These are phyloP conservation scores for Phytophthora capsici DNA, from an alignment of 352 stramenopile genomes.

Conservation along the genomic window DNA sequence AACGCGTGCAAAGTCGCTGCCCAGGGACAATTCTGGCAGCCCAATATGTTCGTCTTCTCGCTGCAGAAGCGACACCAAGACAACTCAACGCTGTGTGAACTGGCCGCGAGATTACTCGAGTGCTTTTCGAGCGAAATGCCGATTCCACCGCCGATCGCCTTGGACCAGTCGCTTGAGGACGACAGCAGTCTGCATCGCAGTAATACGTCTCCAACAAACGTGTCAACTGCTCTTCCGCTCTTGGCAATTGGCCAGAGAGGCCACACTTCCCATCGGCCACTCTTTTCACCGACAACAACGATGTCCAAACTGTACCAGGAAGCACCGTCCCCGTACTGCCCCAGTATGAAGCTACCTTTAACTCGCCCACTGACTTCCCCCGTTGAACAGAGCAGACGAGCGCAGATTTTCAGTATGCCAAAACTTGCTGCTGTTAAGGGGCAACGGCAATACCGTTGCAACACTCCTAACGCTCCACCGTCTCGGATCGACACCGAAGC, in stretches of 20 bases:
- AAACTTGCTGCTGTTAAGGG: constrained; percentile 63
- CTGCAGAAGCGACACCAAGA: constrained; percentile 73
- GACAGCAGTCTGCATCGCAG: constrained; percentile 3
- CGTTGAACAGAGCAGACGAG: constrained; percentile 49
- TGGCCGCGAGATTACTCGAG: constrained; percentile 48
- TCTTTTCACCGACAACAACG: constrained; percentile 62
- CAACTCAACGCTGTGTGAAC: constrained; percentile 49
- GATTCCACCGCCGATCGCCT: constrained; percentile 55
- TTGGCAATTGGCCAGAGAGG: constrained; percentile 24
- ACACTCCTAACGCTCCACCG: constrained; percentile 54
- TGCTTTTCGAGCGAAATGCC: constrained; percentile 63
- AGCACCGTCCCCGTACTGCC: constrained; percentile 57
- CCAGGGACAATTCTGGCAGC: constrained; percentile 75
- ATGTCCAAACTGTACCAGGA: constrained; percentile 66
- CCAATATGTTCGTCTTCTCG: constrained; percentile 83
- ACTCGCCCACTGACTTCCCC: constrained; percentile 52
- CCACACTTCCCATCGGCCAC: constrained; percentile 28
- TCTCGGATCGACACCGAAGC: constrained; percentile 15
- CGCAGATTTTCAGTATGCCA: constrained; percentile 68
- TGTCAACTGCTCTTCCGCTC: constrained; percentile 42
- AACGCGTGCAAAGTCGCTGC: constrained; percentile 64
- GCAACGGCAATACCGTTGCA: constrained; percentile 50
- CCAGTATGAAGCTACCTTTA: constrained; percentile 48
- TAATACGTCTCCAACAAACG: constrained; percentile 14
- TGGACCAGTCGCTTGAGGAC: constrained; percentile 31